Conservation (phyloP, 2,329 filamentous ascomycete genomes). For the Cordyceps militaris region DNA sequence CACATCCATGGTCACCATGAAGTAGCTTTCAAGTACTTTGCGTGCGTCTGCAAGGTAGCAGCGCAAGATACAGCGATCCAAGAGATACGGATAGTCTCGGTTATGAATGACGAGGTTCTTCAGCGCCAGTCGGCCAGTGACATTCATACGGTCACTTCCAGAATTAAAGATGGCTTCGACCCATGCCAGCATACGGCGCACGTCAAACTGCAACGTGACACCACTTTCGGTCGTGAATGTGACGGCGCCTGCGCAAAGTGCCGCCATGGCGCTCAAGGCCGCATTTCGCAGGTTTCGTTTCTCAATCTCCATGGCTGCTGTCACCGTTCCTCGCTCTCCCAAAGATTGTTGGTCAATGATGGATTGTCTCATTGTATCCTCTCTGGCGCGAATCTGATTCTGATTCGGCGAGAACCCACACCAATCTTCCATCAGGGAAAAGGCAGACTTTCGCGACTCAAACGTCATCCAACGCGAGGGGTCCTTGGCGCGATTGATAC, state of each 20-base stretch:
- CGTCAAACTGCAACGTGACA: slow-evolving; percentile 82
- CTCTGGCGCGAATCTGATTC: slow-evolving; percentile 68
- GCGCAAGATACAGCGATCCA: slow-evolving; percentile 84
- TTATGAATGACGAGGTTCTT: slow-evolving; percentile 90
- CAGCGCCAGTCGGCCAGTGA: slow-evolving; percentile 79
- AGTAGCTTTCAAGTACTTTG: slow-evolving; percentile 91
- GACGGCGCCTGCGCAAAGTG: slow-evolving; percentile 79
- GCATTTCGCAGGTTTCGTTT: slow-evolving; percentile 87
- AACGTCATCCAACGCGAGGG: slow-evolving; percentile 95
- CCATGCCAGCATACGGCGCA: slow-evolving; percentile 89
- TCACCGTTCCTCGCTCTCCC: slow-evolving; percentile 69
- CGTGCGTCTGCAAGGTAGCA: slow-evolving; percentile 78
- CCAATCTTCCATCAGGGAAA: slow-evolving; percentile 98
- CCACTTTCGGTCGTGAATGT: slow-evolving; percentile 84
- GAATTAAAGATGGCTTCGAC: slow-evolving; percentile 92
- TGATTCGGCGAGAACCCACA: slow-evolving; percentile 95
- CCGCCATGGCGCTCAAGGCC: slow-evolving; percentile 90
- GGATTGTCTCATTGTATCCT: slow-evolving; percentile 81
- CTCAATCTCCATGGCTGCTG: slow-evolving; percentile 92
- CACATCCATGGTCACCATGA: slow-evolving; percentile 83
- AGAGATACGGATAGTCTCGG: slow-evolving; percentile 72
- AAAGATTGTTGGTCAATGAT: slow-evolving; percentile 72
- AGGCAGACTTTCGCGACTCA: slow-evolving; percentile 89
- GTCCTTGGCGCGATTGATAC: slow-evolving; percentile 77
- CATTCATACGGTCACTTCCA: slow-evolving; percentile 83